A percentile compares a stretch with the other conserved stretches of the same genome.
Conservation (phyloP, 2,329 filamentous ascomycete genomes). For the Fusarium heterosporum region DNA sequence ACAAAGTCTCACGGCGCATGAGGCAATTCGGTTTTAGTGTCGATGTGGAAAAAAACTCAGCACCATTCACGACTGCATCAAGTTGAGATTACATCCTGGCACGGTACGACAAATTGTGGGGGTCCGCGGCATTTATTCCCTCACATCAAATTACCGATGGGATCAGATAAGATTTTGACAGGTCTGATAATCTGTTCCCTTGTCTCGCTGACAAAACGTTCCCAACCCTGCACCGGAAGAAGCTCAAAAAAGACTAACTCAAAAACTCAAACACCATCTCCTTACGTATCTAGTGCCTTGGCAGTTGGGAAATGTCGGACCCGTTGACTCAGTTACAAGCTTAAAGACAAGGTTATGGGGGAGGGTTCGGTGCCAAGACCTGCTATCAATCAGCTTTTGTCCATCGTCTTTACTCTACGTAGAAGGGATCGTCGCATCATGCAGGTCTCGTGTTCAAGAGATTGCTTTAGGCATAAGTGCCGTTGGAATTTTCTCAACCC, state of each 20-base stretch:
- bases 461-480: conserved; percentile 18
- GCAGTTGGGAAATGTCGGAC: neutral
- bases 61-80: too few relatives aligned
- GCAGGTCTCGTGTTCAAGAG: neutral
- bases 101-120: neutral
- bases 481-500: conserved; percentile 2
- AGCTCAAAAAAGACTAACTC: conserved; percentile 3
- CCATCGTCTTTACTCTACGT: neutral
- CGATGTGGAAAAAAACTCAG: too few relatives aligned
- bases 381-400: conserved; percentile 33
- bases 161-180: conserved; percentile 34
- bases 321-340: neutral
- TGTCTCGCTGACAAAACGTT: conserved; percentile 1
- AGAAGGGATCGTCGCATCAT: conserved; percentile 32
- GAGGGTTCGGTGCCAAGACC: conserved; percentile 18
- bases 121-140: neutral
- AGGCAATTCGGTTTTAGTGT: neutral
- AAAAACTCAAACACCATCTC: neutral
- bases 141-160: neutral
- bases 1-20: neutral
- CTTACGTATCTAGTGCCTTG: conserved; percentile 20
- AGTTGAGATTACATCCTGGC: neutral
- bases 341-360: conserved; percentile 3
- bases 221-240: neutral
- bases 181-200: conserved; percentile 12